Conservation (phyloP, 345 rosid species). For the Salix suchowensis region DNA sequence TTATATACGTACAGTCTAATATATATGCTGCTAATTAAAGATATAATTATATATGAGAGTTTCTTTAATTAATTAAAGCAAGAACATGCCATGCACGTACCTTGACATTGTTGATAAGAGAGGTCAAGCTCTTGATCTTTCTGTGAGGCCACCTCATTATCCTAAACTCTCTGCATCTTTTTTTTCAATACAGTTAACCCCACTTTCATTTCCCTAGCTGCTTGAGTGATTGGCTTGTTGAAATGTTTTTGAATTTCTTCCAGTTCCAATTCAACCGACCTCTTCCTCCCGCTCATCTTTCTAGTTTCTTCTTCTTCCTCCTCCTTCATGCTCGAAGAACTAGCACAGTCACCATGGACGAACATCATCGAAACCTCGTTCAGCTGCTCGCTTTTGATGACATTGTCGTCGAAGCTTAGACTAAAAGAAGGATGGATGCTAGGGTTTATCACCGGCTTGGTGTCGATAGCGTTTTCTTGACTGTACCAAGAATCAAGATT, state of each 20-base stretch:
- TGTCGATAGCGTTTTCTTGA: not conserved
- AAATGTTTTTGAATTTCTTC: conserved; percentile 53
- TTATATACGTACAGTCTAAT: too few species aligned
- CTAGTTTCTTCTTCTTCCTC: not conserved
- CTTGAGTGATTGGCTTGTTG: conserved; percentile 52
- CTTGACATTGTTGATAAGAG: conserved; percentile 63
- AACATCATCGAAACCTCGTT: not conserved
- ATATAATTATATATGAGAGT: too few species aligned
- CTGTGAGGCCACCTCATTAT: conserved; percentile 67
- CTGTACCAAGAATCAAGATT: not conserved
- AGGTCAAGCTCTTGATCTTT: conserved; percentile 56
- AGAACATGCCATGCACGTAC: conserved; percentile 14
- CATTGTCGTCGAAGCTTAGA: too few species aligned
- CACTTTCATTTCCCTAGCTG: conserved; percentile 64
- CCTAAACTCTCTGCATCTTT: conserved; percentile 70
- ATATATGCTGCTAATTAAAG: too few species aligned
- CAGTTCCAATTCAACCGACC: conserved; percentile 21
- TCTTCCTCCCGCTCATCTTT: conserved; percentile 20
- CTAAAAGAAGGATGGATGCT: not conserved
- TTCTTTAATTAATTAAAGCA: not conserved
- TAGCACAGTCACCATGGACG: not conserved
- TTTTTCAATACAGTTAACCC: conserved; percentile 71
- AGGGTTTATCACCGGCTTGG: not conserved
- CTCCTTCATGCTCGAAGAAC: not conserved
- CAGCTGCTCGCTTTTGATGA: not conserved